These are phyloP conservation scores for Endotrypanum monterogeii DNA, from an alignment of 208 protist genomes.

Conservation along the genomic window DNA sequence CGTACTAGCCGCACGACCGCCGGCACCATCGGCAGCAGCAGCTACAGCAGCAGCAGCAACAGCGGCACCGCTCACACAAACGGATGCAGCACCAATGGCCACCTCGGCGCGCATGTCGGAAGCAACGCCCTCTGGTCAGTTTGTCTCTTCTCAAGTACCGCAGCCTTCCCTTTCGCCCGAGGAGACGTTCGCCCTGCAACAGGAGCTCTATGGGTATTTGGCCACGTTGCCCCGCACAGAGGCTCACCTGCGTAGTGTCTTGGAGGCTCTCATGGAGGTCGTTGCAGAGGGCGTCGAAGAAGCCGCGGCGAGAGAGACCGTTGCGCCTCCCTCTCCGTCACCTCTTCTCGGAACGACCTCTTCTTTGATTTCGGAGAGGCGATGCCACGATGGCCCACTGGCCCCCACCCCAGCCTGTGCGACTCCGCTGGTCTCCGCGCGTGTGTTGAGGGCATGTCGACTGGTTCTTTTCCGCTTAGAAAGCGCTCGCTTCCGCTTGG, in stretches of 20 bases:
- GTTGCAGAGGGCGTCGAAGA: background rate
- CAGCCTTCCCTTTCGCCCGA: conserved; percentile 2
- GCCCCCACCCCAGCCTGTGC: background rate
- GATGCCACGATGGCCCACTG: background rate
- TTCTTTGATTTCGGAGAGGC: background rate
- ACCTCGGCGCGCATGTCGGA: background rate
- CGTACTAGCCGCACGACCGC: conserved; percentile 26
- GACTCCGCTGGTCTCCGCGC: conserved; percentile 12
- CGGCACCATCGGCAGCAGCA: conserved; percentile 5
- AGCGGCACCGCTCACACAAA: background rate
- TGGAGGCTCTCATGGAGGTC: background rate
- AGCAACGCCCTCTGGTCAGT: background rate
- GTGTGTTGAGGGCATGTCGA: conserved; percentile 27
- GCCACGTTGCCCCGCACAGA: conserved; percentile 46
- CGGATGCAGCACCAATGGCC: background rate
- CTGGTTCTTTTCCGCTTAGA: conserved; percentile 50
- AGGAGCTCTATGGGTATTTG: conserved; percentile 34
- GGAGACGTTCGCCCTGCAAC: conserved; percentile 16
- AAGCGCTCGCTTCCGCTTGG: conserved; percentile 38
- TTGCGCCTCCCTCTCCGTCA: background rate
- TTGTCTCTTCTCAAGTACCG: background rate
- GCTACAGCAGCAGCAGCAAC: background rate
- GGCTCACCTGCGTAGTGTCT: conserved; percentile 30
- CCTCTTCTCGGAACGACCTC: background rate
- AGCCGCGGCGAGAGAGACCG: background rate